These are phyloP conservation scores for Scleroderma citrinum DNA, from an alignment of 768 basidiomycete genomes.

Conservation along the genomic window DNA sequence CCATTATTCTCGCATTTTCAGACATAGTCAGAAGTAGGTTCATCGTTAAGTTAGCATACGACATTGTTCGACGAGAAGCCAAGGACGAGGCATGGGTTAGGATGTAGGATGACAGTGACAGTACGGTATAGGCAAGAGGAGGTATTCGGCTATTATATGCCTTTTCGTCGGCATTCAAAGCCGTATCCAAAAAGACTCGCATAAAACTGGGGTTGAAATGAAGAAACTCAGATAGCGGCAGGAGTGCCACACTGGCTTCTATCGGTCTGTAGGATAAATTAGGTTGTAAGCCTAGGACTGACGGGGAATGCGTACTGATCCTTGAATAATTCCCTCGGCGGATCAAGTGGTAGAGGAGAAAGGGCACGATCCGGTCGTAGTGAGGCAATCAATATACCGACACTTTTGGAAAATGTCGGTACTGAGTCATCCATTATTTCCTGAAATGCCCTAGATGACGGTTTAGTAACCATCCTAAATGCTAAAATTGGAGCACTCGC, in stretches of 20 bases:
- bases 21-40: constrained; percentile 46
- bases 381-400: constrained; percentile 48
- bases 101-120: constrained; percentile 60
- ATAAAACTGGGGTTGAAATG: constrained; percentile 45
- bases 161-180: constrained; percentile 24
- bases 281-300: neutral
- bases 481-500: constrained; percentile 28
- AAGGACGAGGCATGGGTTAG: constrained; percentile 62
- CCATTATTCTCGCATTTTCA: constrained; percentile 45
- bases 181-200: constrained; percentile 38
- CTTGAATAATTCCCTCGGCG: constrained; percentile 50
- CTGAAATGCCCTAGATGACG: constrained; percentile 45
- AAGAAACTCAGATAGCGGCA: constrained; percentile 59
- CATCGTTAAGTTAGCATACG: constrained; percentile 56
- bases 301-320: constrained; percentile 38
- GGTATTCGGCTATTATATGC: constrained; percentile 18
- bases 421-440: constrained; percentile 47
- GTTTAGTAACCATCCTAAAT: neutral
- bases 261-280: constrained; percentile 44
- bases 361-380: constrained; percentile 52
- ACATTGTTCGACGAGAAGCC: constrained; percentile 49
- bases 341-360: constrained; percentile 39
- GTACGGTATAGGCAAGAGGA: constrained; percentile 40
- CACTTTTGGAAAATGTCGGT: constrained; percentile 42
- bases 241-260: constrained; percentile 50